Percentiles rank a stretch among this genome's conserved stretches.
These are phyloP conservation scores for Flammula alnicola DNA, from an alignment of 1,284 basidiomycete species.

Conservation along the genomic window DNA sequence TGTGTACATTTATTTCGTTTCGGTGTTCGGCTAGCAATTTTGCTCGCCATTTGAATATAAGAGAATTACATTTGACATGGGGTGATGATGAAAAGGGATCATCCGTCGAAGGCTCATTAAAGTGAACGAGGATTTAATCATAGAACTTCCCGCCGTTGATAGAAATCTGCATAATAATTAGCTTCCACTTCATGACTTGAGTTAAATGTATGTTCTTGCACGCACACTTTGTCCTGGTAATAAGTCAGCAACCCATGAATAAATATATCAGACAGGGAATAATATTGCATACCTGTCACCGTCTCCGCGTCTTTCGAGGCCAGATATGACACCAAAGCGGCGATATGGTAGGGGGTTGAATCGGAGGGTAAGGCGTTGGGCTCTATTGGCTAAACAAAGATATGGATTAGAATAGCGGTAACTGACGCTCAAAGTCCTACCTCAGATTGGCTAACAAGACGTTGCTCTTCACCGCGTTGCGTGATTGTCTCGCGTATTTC, in stretches of 20 bases:
- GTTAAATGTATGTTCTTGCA: background rate
- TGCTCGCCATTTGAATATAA: too few species aligned
- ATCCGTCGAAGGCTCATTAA: too few species aligned
- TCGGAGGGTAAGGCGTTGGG: background rate
- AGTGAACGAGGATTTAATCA: too few species aligned
- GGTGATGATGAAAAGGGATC: too few species aligned
- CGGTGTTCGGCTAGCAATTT: too few species aligned
- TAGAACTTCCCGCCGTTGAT: slow-evolving; percentile 29
- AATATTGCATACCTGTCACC: slow-evolving; percentile 22
- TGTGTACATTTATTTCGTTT: too few species aligned
- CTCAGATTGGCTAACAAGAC: background rate
- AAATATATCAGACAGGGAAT: too few species aligned
- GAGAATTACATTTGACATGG: too few species aligned
- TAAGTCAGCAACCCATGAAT: too few species aligned
- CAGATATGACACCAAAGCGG: slow-evolving; percentile 22
- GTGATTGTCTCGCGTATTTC: background rate
- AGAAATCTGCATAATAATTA: slow-evolving; percentile 19
- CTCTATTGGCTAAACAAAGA: background rate
- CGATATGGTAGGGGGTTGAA: slow-evolving; percentile 18
- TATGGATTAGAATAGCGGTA: too few species aligned
- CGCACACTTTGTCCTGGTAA: slow-evolving; percentile 26
- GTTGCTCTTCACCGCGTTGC: background rate
- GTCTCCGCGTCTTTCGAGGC: slow-evolving; percentile 18
- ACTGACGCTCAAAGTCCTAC: too few species aligned
- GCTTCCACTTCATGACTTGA: background rate